Percentiles rank a stretch among this genome's conserved stretches.
Evolutionary conservation across 2,329 filamentous ascomycete genomes (phyloP).

Genomic region (Dactylella cylindrospora): DNA sequence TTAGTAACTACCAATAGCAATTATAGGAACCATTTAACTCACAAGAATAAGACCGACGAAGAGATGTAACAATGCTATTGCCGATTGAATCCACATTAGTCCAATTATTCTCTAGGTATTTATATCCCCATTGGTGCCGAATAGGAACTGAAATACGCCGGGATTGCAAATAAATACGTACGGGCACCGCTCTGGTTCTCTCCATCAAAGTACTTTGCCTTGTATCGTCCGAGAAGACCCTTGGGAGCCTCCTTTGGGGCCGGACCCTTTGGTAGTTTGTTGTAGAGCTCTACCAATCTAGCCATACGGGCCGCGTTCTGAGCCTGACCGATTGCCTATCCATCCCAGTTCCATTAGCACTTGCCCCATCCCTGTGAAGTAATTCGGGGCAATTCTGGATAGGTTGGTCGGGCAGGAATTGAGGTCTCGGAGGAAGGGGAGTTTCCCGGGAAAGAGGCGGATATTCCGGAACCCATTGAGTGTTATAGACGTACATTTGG

Average conservation of each 20-base stretch:
- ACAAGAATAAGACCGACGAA: conserved; percentile 71
- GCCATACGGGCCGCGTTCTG: conserved; percentile 98
- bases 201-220: conserved; percentile 81
- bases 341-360: conserved; percentile 33
- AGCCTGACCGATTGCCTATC: conserved; percentile 86
- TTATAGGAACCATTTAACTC: conserved; percentile 15
- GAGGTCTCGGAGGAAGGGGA: conserved; percentile 28
- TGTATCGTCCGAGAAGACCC: conserved; percentile 85
- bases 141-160: not conserved
- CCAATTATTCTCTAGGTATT: conserved; percentile 35
- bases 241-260: conserved; percentile 80
- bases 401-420: not conserved
- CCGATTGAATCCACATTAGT: conserved; percentile 9
- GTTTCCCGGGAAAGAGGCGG: conserved; percentile 10
- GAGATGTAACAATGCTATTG: conserved; percentile 79
- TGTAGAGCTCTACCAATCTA: conserved; percentile 97
- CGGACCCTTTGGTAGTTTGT: conserved; percentile 90
- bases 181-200: conserved; percentile 86
- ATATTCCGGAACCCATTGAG: conserved; percentile 6
- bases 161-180: conserved; percentile 59
- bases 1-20: conserved; percentile 1
- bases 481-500: conserved; percentile 68
- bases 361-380: conserved; percentile 2
- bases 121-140: not conserved
- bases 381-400: too few species aligned